These are phyloP conservation scores for Arctostaphylos glauca DNA, from an alignment of 148 eudicot genomes.

Conservation along the genomic window DNA sequence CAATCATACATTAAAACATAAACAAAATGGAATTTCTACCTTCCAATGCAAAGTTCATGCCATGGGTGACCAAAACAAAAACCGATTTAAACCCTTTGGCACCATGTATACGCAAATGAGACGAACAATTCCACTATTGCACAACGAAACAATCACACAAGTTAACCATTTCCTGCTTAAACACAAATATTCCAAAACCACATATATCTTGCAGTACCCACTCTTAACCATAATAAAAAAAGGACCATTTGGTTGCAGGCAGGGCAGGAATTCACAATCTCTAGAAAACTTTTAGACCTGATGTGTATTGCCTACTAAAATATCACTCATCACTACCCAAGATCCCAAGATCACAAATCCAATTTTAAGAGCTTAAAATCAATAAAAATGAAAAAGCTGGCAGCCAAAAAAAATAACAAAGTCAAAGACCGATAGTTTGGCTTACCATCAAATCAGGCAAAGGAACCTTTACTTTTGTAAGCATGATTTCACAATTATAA, in stretches of 20 bases:
- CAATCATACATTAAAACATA: no score
- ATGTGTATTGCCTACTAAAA: background rate
- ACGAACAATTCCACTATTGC: background rate
- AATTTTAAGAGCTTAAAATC: background rate
- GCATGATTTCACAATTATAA: constrained; percentile 92
- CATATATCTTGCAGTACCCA: background rate
- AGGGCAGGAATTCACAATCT: background rate
- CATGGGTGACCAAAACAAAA: background rate
- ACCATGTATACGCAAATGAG: background rate
- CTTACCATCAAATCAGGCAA: constrained; percentile 85
- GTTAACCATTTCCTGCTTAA: background rate
- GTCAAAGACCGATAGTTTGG: constrained; percentile 5
- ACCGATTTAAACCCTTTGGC: background rate
- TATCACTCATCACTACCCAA: background rate
- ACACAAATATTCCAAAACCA: background rate
- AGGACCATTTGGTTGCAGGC: background rate
- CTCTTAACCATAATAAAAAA: background rate
- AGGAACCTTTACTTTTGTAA: constrained; percentile 85
- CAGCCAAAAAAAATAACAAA: background rate
- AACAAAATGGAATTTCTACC: background rate
- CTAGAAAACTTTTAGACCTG: no score
- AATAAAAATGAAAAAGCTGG: background rate
- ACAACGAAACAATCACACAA: background rate
- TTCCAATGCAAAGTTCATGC: background rate
- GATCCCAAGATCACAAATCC: background rate